phyloP scores from a whole-genome alignment of 129 eudicot genomes.

The Pseudognaphalium luteoalbum region DNA sequence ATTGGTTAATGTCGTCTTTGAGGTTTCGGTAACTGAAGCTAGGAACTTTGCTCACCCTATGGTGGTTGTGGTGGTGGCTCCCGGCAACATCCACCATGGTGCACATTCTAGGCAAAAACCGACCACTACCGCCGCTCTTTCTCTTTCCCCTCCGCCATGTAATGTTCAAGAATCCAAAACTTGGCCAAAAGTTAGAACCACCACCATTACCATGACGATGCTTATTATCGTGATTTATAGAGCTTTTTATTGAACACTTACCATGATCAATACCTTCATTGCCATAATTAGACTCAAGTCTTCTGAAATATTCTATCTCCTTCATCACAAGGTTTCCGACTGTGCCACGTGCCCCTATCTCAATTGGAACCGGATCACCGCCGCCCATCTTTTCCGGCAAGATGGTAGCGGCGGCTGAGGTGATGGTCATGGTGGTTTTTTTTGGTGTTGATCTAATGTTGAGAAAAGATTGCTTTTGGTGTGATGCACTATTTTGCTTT shows the following conservation, averaged over 20 bases:
- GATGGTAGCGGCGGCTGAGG: constrained; percentile 15
- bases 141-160: constrained; percentile 62
- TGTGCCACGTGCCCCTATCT: constrained; percentile 83
- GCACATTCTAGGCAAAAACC: constrained; percentile 59
- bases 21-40: constrained; percentile 68
- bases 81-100: constrained; percentile 61
- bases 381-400: constrained; percentile 45
- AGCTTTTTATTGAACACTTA: constrained; percentile 27
- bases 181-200: constrained; percentile 44
- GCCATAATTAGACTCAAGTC: constrained; percentile 35
- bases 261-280: constrained; percentile 32
- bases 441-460: constrained; percentile 4
- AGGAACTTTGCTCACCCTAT: constrained; percentile 39
- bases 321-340: constrained; percentile 85
- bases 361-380: constrained; percentile 50
- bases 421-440: constrained; percentile 30
- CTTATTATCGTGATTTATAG: constrained; percentile 23
- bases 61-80: constrained; percentile 33
- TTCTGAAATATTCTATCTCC: constrained; percentile 79
- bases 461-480: constrained; percentile 40
- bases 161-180: constrained; percentile 45
- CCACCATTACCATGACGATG: constrained; percentile 25
- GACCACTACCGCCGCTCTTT: constrained; percentile 39
- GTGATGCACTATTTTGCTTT: constrained; percentile 38
- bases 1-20: constrained; percentile 50